These are phyloP conservation scores for Setomelanomma holmii DNA, from an alignment of 2,329 filamentous ascomycete genomes.

Conservation along the genomic window DNA sequence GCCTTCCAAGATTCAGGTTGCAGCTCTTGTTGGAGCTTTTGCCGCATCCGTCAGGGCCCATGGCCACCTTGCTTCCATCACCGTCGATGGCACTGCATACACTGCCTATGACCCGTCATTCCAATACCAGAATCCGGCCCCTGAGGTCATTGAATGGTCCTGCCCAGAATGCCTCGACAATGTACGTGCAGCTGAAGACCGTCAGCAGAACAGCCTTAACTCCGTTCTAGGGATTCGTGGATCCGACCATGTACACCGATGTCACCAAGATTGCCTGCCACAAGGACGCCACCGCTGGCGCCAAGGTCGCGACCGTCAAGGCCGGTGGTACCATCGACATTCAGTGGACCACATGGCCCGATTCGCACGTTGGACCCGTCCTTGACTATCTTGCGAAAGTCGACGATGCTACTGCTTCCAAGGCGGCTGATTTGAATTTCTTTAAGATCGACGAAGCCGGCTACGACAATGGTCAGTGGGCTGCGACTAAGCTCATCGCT, in stretches of 20 bases:
- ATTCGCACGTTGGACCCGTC: constrained; percentile 68
- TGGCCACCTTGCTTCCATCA: constrained; percentile 52
- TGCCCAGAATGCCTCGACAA: constrained; percentile 58
- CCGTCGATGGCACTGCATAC: constrained; percentile 57
- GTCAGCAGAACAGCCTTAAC: too few relatives aligned
- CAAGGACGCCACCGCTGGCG: constrained; percentile 59
- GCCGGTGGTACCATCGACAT: constrained; percentile 66
- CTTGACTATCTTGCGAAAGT: constrained; percentile 67
- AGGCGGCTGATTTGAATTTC: constrained; percentile 63
- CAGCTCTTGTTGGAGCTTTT: constrained; percentile 39
- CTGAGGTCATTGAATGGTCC: constrained; percentile 61
- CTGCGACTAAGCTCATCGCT: constrained; percentile 60
- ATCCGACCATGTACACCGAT: constrained; percentile 54
- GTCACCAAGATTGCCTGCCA: constrained; percentile 67
- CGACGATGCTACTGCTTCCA: constrained; percentile 62
- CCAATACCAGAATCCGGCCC: constrained; percentile 43
- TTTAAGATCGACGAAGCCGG: constrained; percentile 70
- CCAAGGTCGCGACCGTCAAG: constrained; percentile 59
- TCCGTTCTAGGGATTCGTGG: too few relatives aligned
- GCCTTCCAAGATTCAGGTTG: constrained; percentile 40
- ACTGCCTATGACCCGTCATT: constrained; percentile 51
- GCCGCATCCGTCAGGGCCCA: constrained; percentile 54
- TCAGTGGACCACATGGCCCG: constrained; percentile 72
- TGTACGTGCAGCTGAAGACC: too few relatives aligned
- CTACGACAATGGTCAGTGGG: constrained; percentile 62